Conservation (phyloP, 441 rosid species). For the Aquilaria agallochum region DNA sequence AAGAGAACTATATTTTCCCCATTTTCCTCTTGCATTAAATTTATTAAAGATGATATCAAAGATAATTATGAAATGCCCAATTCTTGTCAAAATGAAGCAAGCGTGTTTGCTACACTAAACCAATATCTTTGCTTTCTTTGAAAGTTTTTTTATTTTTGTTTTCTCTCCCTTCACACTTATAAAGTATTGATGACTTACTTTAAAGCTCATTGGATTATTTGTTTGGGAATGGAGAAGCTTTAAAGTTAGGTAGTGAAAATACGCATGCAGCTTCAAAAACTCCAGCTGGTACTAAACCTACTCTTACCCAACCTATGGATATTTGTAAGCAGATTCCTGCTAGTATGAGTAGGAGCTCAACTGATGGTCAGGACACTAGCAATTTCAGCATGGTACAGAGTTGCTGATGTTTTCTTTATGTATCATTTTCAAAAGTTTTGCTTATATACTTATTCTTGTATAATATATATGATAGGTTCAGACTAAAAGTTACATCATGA, state of each 20-base stretch:
- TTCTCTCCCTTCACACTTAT: too few relatives aligned
- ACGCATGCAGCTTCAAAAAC: slow-evolving; percentile 13
- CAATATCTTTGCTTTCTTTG: too few relatives aligned
- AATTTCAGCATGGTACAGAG: slow-evolving; percentile 76
- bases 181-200: too few relatives aligned
- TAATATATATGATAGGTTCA: not conserved
- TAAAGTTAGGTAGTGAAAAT: slow-evolving; percentile 39
- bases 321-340: slow-evolving; percentile 50
- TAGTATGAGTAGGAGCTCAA: slow-evolving; percentile 63
- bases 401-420: not conserved
- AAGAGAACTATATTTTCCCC: too few relatives aligned
- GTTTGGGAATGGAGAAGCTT: slow-evolving; percentile 62
- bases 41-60: too few relatives aligned
- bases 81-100: too few relatives aligned
- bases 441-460: slow-evolving; percentile 2
- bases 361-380: slow-evolving; percentile 85
- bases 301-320: slow-evolving; percentile 49
- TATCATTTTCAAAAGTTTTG: not conserved
- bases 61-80: too few relatives aligned
- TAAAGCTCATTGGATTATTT: slow-evolving; percentile 75
- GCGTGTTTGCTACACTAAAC: too few relatives aligned
- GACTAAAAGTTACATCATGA: too few relatives aligned
- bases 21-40: too few relatives aligned
- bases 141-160: too few relatives aligned
- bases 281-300: slow-evolving; percentile 37